Conservation (phyloP, 2,329 filamentous ascomycete genomes). For the Epichloe sylvatica region DNA sequence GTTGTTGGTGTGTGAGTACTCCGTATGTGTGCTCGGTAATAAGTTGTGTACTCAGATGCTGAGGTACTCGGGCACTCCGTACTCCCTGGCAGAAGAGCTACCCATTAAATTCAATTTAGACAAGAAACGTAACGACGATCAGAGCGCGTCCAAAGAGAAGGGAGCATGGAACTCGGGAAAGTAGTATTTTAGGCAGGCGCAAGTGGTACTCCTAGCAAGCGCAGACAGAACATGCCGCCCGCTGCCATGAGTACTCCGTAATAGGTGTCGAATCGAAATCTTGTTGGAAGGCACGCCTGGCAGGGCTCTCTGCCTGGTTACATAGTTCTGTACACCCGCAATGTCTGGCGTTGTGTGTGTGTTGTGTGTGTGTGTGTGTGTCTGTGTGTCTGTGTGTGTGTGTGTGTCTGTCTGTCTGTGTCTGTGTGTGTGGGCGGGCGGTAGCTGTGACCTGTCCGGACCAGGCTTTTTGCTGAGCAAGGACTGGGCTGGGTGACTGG, state of each 20-base stretch:
- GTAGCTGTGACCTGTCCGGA: slow-evolving; percentile 1
- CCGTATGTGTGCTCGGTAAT: not conserved
- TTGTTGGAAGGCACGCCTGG: not conserved
- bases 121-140: too few species aligned
- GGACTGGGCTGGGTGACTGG: not conserved
- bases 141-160: not conserved
- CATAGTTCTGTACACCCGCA: not conserved
- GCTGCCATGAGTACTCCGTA: not conserved
- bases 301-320: not conserved
- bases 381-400: not conserved
- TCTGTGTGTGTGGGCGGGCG: not conserved
- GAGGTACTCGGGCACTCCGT: too few species aligned
- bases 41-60: not conserved
- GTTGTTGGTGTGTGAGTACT: not conserved
- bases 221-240: not conserved
- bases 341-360: not conserved
- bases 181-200: not conserved
- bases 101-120: too few species aligned
- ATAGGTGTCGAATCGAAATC: not conserved
- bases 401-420: not conserved
- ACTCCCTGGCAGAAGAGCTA: not conserved
- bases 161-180: not conserved
- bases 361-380: not conserved
- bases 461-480: not conserved
- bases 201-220: not conserved